Percentiles rank a stretch among this genome's conserved stretches.
These are phyloP conservation scores for Petunia axillaris DNA, from an alignment of 257 asterid genomes.

Conservation along the genomic window DNA sequence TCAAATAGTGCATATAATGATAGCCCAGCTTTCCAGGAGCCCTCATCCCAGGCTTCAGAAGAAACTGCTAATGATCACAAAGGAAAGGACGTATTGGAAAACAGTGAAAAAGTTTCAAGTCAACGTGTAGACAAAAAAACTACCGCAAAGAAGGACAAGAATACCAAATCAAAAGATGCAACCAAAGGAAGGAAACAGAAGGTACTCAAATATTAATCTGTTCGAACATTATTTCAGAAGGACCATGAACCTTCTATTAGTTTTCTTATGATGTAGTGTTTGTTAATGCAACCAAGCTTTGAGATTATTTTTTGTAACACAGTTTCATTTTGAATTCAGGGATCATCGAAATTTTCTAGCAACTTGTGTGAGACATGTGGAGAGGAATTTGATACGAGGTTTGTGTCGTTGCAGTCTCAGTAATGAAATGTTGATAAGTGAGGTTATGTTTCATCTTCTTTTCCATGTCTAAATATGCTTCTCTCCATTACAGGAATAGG, in stretches of 20 bases:
- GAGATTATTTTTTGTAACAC: constrained; percentile 2
- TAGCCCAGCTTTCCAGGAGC: constrained; percentile 41
- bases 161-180: constrained; percentile 52
- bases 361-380: constrained; percentile 79
- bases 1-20: constrained; percentile 42
- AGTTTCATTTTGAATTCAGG: constrained; percentile 42
- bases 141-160: constrained; percentile 56
- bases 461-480: constrained; percentile 23
- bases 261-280: neutral
- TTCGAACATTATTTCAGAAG: neutral
- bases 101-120: constrained; percentile 42
- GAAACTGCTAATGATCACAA: constrained; percentile 42
- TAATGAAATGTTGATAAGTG: neutral
- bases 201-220: constrained; percentile 47
- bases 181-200: constrained; percentile 78
- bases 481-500: constrained; percentile 58
- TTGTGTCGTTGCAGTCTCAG: constrained; percentile 20
- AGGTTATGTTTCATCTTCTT: constrained; percentile 15
- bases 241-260: neutral
- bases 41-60: constrained; percentile 42
- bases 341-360: constrained; percentile 43
- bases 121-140: constrained; percentile 48
- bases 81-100: constrained; percentile 46
- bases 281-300: constrained; percentile 11
- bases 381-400: constrained; percentile 80